phyloP scores from a whole-genome alignment of 1,284 basidiomycete genomes.

The Apiotrichum sp. region DNA sequence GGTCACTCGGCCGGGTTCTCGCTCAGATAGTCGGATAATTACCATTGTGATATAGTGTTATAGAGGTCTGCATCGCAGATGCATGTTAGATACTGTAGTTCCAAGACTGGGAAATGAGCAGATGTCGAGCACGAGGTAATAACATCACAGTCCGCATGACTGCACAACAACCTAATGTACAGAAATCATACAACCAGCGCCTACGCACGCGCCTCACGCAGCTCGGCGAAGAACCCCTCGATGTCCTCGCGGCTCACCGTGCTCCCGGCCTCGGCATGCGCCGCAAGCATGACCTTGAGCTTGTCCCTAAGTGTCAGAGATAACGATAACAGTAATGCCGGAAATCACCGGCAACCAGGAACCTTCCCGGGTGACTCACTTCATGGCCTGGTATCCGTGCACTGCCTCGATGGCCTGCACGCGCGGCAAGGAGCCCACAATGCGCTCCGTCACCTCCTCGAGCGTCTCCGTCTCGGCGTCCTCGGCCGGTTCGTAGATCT shows the following conservation, averaged over 20 bases:
- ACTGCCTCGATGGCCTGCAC: slow-evolving; percentile 45
- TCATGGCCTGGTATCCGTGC: slow-evolving; percentile 41
- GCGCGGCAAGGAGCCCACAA: slow-evolving; percentile 34
- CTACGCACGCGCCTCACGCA: slow-evolving; percentile 6
- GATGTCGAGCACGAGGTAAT: no score
- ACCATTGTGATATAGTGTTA: neutral
- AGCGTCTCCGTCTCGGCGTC: slow-evolving; percentile 39
- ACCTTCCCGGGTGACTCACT: slow-evolving; percentile 24
- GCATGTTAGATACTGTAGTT: neutral
- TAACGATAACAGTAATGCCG: no score
- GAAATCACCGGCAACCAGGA: no score
- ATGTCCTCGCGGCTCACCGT: slow-evolving; percentile 38
- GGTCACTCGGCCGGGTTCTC: neutral
- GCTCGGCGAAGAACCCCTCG: slow-evolving; percentile 33
- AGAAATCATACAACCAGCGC: neutral
- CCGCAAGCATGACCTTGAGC: slow-evolving; percentile 32
- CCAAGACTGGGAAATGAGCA: no score
- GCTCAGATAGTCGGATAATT: no score
- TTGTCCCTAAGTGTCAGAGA: slow-evolving; percentile 21
- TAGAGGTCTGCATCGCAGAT: slow-evolving; percentile 2
- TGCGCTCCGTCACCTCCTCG: slow-evolving; percentile 37
- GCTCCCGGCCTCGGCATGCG: slow-evolving; percentile 24
- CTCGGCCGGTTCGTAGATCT: slow-evolving; percentile 42
- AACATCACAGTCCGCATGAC: no score
- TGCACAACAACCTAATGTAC: no score